phyloP scores from a whole-genome alignment of 768 basidiomycete genomes.

The Boletus subcaerulescens region DNA sequence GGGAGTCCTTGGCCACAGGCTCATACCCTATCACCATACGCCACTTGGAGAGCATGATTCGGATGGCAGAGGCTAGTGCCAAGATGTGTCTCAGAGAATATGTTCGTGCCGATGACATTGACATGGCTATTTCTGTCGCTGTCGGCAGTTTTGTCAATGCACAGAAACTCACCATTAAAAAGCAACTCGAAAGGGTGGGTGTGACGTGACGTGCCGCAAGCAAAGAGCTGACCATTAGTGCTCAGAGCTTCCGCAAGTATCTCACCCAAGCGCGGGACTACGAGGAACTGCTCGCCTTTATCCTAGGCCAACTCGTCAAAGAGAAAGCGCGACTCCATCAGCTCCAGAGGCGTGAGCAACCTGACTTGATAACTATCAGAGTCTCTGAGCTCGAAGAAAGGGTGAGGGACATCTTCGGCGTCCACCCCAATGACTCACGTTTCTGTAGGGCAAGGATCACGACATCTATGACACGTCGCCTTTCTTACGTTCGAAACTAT shows the following conservation, averaged over 20 bases:
- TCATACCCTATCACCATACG: slow-evolving; percentile 98
- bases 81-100: slow-evolving; percentile 98
- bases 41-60: slow-evolving; percentile 98
- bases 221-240: slow-evolving; percentile 12
- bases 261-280: slow-evolving; percentile 93
- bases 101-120: slow-evolving; percentile 93
- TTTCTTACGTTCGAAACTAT: slow-evolving; percentile 84
- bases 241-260: slow-evolving; percentile 94
- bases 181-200: slow-evolving; percentile 85
- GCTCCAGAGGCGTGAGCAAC: slow-evolving; percentile 72
- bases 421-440: slow-evolving; percentile 8
- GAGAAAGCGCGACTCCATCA: slow-evolving; percentile 87
- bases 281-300: slow-evolving; percentile 91
- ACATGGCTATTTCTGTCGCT: slow-evolving; percentile 94
- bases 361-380: slow-evolving; percentile 72
- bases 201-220: not conserved
- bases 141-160: slow-evolving; percentile 93
- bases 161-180: slow-evolving; percentile 98
- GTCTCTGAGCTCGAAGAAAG: slow-evolving; percentile 82
- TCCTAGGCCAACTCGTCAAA: slow-evolving; percentile 91
- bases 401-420: slow-evolving; percentile 43
- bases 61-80: slow-evolving; percentile 97
- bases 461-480: slow-evolving; percentile 90
- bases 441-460: slow-evolving; percentile 83
- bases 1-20: slow-evolving; percentile 96